A percentile compares a stretch with the other conserved stretches of the same genome.
These are phyloP conservation scores for rapeseed (Brassica napus) DNA, from an alignment of 345 rosid genomes.

Conservation along the genomic window Da-Ae NC_063434.1:12211001-12211500, in stretches of 20 bases:
- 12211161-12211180: constrained; percentile 37
- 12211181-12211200: constrained; percentile 4
- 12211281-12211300: constrained; percentile 10
- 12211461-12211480: constrained; percentile 63
- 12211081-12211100: background rate
- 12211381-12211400: background rate
- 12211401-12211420: constrained; percentile 20
- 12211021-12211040: constrained; percentile 20
- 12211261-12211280: background rate
- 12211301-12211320: background rate
- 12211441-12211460: constrained; percentile 61
- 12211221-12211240: constrained; percentile 11
- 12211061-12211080: background rate
- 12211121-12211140: background rate
- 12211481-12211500: constrained; percentile 71
- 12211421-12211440: constrained; percentile 41
- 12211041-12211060: background rate
- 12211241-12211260: background rate
- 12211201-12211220: constrained; percentile 16
- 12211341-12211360: constrained; percentile 15
- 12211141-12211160: constrained; percentile 10
- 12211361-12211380: constrained; percentile 8
- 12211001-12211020: constrained; percentile 12
- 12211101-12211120: background rate
- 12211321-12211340: background rate